Percentiles rank a stretch among this genome's conserved stretches.
These are phyloP conservation scores for Graphilbum sp. DNA, from an alignment of 2,329 filamentous ascomycete genomes.

Conservation along the genomic window DNA sequence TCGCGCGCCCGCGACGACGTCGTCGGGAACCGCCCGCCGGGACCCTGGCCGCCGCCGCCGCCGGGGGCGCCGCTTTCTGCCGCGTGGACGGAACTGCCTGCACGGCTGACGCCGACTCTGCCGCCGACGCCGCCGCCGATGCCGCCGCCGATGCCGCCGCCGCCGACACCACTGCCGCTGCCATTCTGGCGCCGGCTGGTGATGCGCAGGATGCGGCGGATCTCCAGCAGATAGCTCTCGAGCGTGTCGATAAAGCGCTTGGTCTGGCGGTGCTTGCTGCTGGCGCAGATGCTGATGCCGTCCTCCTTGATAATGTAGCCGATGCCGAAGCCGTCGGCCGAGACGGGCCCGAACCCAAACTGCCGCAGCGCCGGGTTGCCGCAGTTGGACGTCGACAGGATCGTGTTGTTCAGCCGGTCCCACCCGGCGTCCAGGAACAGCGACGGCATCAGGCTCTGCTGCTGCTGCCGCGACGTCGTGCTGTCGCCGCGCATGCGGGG, in stretches of 20 bases:
- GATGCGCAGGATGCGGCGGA: conserved; percentile 66
- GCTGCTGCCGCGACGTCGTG: conserved; percentile 9
- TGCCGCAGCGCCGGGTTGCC: conserved; percentile 89
- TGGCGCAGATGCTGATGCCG: conserved; percentile 76
- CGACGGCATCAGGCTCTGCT: conserved; percentile 39
- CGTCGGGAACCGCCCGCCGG: too few relatives aligned
- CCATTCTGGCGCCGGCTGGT: conserved; percentile 27
- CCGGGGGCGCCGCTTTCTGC: too few relatives aligned
- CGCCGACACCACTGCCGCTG: conserved; percentile 16
- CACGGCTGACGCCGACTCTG: too few relatives aligned
- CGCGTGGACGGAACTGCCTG: too few relatives aligned
- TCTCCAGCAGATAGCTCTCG: conserved; percentile 81
- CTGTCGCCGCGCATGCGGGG: conserved; percentile 9
- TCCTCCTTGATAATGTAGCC: conserved; percentile 99
- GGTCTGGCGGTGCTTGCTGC: conserved; percentile 87
- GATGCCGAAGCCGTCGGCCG: conserved; percentile 87
- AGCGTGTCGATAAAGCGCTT: conserved; percentile 76
- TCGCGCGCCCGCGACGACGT: conserved; percentile 38
- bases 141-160: too few relatives aligned
- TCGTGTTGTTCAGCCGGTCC: conserved; percentile 90
- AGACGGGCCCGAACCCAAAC: conserved; percentile 92
- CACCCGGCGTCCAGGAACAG: conserved; percentile 82
- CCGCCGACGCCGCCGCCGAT: too few relatives aligned
- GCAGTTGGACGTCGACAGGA: conserved; percentile 95
- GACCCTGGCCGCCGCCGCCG: conserved; percentile 12